Percentiles rank a stretch among this genome's conserved stretches.
These are phyloP conservation scores for Xylaria sp. DNA, from an alignment of 2,329 filamentous ascomycete genomes.

Conservation along the genomic window DNA sequence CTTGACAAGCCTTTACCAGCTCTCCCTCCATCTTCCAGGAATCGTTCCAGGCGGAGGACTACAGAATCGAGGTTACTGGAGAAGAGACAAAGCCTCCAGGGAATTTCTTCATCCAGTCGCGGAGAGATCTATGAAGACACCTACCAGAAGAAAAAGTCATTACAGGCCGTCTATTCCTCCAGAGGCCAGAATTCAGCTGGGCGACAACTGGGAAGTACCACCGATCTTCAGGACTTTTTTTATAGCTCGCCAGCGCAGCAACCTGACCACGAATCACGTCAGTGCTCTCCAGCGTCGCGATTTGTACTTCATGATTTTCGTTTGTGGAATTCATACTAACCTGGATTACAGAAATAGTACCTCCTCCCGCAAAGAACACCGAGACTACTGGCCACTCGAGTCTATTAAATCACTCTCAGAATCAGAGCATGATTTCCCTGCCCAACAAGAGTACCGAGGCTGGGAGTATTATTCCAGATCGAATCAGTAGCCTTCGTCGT, in stretches of 20 bases:
- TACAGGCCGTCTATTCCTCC: slow-evolving; percentile 18
- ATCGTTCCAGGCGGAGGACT: slow-evolving; percentile 29
- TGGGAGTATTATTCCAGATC: slow-evolving; percentile 45
- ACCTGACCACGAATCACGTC: slow-evolving; percentile 29
- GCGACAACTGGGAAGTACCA: slow-evolving; percentile 30
- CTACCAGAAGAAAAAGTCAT: slow-evolving; percentile 22
- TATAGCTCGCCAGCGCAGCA: slow-evolving; percentile 29
- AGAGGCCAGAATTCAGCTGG: slow-evolving; percentile 27
- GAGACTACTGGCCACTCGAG: slow-evolving; percentile 20
- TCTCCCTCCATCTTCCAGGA: slow-evolving; percentile 20
- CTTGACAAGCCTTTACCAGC: slow-evolving; percentile 28
- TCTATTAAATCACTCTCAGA: slow-evolving; percentile 30
- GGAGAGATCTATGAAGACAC: slow-evolving; percentile 24
- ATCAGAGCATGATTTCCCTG: slow-evolving; percentile 35
- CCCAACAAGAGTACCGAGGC: slow-evolving; percentile 40
- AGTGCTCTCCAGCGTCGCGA: slow-evolving; percentile 30
- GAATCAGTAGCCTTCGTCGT: slow-evolving; percentile 46
- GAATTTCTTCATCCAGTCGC: slow-evolving; percentile 20
- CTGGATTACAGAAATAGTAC: slow-evolving; percentile 25
- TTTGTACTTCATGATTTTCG: slow-evolving; percentile 1
- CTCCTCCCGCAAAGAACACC: slow-evolving; percentile 9
- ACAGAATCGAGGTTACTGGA: slow-evolving; percentile 25
- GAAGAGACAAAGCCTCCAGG: slow-evolving; percentile 33
- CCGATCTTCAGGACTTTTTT: slow-evolving; percentile 31
- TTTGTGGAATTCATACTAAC: slow-evolving; percentile 24